Percentiles rank a stretch among this genome's conserved stretches.
phyloP scores from a whole-genome alignment of 805 yeast species.

The Isabelozyma heimii region DNA sequence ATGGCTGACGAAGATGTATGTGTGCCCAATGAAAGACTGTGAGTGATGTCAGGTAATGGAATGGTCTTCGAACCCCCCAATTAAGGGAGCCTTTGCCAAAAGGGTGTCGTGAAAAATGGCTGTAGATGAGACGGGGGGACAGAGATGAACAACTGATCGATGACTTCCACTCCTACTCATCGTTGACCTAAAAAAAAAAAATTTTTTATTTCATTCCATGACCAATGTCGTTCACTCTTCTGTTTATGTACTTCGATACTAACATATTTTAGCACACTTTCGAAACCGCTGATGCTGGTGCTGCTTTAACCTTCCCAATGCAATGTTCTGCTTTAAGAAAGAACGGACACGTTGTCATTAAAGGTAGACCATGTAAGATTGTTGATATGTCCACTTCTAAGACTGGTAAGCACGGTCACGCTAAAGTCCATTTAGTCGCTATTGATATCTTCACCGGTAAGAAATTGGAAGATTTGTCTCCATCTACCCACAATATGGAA shows the following conservation, averaged over 20 bases:
- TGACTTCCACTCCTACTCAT: neutral
- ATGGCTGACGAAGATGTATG: conserved; percentile 46
- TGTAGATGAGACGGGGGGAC: neutral
- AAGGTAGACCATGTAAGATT: conserved; percentile 99
- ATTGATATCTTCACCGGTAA: conserved; percentile 98
- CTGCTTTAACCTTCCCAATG: conserved; percentile 97
- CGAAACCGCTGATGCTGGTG: conserved; percentile 98
- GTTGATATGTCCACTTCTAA: conserved; percentile 99
- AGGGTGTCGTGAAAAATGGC: neutral
- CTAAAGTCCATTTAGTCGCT: conserved; percentile 99
- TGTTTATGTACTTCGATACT: conserved; percentile 5
- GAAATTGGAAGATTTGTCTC: conserved; percentile 99
- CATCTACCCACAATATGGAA: conserved; percentile 99
- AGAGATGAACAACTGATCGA: neutral
- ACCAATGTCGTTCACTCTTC: too few relatives aligned
- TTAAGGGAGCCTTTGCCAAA: neutral
- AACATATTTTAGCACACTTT: conserved; percentile 69
- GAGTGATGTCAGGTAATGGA: neutral
- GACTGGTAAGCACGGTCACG: conserved; percentile 99
- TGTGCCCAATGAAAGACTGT: conserved; percentile 5
- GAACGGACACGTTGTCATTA: conserved; percentile 98
- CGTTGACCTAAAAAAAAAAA: neutral
- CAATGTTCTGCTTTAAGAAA: conserved; percentile 99
- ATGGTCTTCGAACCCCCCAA: neutral
- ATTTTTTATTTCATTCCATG: too few relatives aligned